Evolutionary conservation across 176 grass and related monocot genomes (phyloP).

Genomic region (Miscanthus lutarioriparius): DNA sequence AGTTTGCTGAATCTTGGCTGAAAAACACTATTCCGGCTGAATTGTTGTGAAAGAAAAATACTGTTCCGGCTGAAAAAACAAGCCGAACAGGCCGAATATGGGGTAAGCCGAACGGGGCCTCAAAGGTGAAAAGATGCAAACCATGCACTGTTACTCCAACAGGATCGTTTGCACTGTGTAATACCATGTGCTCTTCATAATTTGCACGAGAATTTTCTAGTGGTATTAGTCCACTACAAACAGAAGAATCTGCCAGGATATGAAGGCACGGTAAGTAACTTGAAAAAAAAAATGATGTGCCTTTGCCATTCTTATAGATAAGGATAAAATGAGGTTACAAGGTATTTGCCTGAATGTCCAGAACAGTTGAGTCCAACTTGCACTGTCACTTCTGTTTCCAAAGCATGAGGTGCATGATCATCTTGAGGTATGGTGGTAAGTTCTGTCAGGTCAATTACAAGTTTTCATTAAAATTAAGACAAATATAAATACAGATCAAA

Average conservation of each 20-base stretch:
- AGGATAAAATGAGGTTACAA: constrained; percentile 8
- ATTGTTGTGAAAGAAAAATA: no score
- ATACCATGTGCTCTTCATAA: constrained; percentile 26
- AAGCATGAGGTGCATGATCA: constrained; percentile 18
- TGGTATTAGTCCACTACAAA: not conserved
- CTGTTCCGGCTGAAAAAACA: no score
- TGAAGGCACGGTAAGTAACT: not conserved
- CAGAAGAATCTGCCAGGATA: not conserved
- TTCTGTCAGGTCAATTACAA: constrained; percentile 11
- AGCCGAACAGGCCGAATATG: no score
- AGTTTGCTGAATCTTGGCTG: no score
- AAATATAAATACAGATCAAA: not conserved
- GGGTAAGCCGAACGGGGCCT: no score
- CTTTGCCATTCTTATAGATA: constrained; percentile 9
- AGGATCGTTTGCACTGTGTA: not conserved
- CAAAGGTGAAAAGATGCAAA: constrained; percentile 17
- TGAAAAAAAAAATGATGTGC: not conserved
- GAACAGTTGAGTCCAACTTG: constrained; percentile 12
- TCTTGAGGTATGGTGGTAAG: not conserved
- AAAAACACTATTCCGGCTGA: no score
- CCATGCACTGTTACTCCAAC: constrained; percentile 30
- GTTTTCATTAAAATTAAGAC: constrained; percentile 17
- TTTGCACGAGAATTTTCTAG: not conserved
- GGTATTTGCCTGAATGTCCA: constrained; percentile 29
- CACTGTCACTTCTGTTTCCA: constrained; percentile 5